phyloP scores from a whole-genome alignment of 2,329 filamentous ascomycete genomes.

The Claviceps sp. region DNA sequence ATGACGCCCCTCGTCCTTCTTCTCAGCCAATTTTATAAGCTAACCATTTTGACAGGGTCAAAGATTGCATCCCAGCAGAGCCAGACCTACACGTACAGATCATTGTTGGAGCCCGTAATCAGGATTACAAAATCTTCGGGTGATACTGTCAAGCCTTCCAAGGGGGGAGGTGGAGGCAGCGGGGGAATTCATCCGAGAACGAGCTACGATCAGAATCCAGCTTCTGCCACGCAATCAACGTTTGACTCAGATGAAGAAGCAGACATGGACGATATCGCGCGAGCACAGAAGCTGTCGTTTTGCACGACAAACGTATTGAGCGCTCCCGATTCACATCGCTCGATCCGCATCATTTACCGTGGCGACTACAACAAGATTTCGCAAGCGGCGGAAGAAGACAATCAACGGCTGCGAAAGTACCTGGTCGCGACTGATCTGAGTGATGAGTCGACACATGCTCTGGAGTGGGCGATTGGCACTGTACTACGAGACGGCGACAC shows the following conservation, averaged over 20 bases:
- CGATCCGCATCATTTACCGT: conserved; percentile 79
- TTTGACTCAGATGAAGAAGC: conserved; percentile 79
- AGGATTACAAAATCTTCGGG: conserved; percentile 50
- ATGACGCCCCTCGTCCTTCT: neutral
- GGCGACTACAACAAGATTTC: conserved; percentile 72
- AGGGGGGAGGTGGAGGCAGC: conserved; percentile 23
- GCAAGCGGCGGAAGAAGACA: conserved; percentile 63
- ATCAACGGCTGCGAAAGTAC: conserved; percentile 74
- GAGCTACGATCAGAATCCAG: conserved; percentile 60
- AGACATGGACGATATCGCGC: conserved; percentile 71
- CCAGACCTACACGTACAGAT: conserved; percentile 42
- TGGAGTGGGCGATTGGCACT: conserved; percentile 96
- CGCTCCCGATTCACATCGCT: conserved; percentile 62
- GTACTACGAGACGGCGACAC: conserved; percentile 91
- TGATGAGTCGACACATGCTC: conserved; percentile 83
- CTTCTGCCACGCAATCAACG: conserved; percentile 41
- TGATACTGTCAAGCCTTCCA: conserved; percentile 42
- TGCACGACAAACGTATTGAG: conserved; percentile 69
- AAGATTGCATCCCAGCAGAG: conserved; percentile 35
- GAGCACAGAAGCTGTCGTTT: conserved; percentile 73
- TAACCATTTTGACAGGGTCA: conserved; percentile 26
- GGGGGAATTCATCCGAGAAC: conserved; percentile 62
- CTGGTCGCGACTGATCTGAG: conserved; percentile 92
- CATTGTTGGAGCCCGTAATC: conserved; percentile 54
- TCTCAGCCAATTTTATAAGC: neutral